These are phyloP conservation scores for Paraleonurus japonicus DNA, from an alignment of 257 asterid genomes.

Conservation along the genomic window DNA sequence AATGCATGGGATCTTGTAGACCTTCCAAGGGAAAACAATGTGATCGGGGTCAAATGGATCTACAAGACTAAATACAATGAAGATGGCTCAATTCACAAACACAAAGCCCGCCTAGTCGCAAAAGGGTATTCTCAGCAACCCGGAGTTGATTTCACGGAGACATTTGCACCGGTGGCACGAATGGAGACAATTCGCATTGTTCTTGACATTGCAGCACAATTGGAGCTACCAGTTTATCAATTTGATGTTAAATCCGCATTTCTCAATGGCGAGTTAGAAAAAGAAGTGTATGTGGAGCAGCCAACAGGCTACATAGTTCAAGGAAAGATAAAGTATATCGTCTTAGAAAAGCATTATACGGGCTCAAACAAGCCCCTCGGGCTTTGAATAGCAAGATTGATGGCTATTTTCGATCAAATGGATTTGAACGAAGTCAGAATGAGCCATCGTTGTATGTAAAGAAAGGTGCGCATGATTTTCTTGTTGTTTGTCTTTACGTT, in stretches of 20 bases:
- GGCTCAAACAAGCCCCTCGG: background rate
- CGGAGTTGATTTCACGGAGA: background rate
- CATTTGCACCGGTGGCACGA: background rate
- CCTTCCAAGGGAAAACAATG: background rate
- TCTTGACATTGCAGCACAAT: background rate
- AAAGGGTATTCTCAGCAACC: background rate
- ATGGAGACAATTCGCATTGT: background rate
- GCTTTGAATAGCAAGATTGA: slow-evolving; percentile 3
- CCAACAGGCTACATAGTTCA: background rate
- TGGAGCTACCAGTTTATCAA: background rate
- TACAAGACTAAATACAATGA: background rate
- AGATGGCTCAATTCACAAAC: background rate
- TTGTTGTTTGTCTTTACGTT: background rate
- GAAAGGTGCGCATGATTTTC: background rate
- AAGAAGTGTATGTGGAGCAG: background rate
- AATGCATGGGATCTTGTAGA: background rate
- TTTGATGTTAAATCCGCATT: background rate
- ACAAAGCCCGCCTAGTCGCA: background rate
- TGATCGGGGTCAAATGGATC: background rate
- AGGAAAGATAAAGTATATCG: background rate
- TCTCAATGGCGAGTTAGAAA: background rate
- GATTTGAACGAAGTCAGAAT: background rate
- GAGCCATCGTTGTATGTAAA: background rate
- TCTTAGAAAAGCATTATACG: background rate
- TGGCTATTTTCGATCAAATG: background rate